Percentiles rank a stretch among this genome's conserved stretches.
These are phyloP conservation scores for Singerocomus rubriflavus DNA, from an alignment of 1,284 basidiomycete species.

Conservation along the genomic window DNA sequence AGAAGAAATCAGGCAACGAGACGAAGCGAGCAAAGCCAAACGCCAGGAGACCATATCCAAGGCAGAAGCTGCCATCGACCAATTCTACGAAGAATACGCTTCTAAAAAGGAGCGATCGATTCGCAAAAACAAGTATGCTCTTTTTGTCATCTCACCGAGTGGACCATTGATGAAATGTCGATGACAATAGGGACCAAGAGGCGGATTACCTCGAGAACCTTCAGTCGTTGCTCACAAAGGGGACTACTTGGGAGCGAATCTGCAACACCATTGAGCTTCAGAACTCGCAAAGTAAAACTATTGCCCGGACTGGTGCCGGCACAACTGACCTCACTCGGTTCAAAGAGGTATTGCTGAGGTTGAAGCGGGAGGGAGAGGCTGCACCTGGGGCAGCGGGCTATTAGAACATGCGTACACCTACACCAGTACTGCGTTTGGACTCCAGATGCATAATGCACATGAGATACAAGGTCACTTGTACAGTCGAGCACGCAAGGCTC, in stretches of 20 bases:
- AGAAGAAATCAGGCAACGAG: slow-evolving; percentile 79
- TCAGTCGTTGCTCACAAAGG: slow-evolving; percentile 77
- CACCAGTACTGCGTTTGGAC: neutral
- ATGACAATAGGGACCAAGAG: slow-evolving; percentile 74
- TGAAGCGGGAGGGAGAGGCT: slow-evolving; percentile 85
- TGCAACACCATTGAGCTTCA: slow-evolving; percentile 85
- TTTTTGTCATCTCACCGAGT: neutral
- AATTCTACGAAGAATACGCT: slow-evolving; percentile 95
- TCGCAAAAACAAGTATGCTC: slow-evolving; percentile 84
- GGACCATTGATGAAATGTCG: slow-evolving; percentile 2
- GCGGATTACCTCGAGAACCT: slow-evolving; percentile 75
- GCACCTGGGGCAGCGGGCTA: slow-evolving; percentile 93
- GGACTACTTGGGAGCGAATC: slow-evolving; percentile 97
- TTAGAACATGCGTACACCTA: slow-evolving; percentile 37
- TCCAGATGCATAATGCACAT: no score
- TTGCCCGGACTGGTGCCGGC: slow-evolving; percentile 82
- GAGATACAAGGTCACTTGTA: no score
- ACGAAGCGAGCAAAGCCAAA: slow-evolving; percentile 74
- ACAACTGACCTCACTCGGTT: slow-evolving; percentile 88
- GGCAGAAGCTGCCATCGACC: slow-evolving; percentile 92
- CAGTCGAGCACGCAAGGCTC: no score
- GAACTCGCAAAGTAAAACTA: slow-evolving; percentile 96
- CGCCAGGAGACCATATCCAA: slow-evolving; percentile 85
- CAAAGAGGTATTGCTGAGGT: slow-evolving; percentile 85
- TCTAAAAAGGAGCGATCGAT: slow-evolving; percentile 92